phyloP scores from a whole-genome alignment of 2,329 filamentous ascomycete genomes.

The Trichophyton benhamiae region DNA sequence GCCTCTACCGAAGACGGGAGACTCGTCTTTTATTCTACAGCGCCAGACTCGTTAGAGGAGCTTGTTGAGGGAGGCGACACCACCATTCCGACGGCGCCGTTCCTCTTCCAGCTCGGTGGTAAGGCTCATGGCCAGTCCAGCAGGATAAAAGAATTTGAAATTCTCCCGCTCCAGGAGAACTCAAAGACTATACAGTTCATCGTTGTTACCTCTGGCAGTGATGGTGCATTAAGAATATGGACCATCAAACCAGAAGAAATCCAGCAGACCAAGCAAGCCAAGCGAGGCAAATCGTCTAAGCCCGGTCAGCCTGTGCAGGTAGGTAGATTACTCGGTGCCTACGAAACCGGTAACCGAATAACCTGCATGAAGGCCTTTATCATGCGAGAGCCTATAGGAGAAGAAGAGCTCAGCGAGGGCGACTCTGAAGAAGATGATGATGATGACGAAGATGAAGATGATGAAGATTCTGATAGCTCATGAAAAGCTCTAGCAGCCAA shows the following conservation, averaged over 20 bases:
- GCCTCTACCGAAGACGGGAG: constrained; percentile 84
- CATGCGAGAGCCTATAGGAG: constrained; percentile 53
- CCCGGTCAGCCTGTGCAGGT: constrained; percentile 27
- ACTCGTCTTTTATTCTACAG: constrained; percentile 56
- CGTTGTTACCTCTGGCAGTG: constrained; percentile 66
- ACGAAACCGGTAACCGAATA: constrained; percentile 77
- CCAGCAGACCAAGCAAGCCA: constrained; percentile 9
- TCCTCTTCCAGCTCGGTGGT: constrained; percentile 69
- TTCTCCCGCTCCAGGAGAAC: constrained; percentile 39
- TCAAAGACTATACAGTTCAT: constrained; percentile 35
- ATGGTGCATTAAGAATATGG: constrained; percentile 76
- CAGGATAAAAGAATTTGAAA: constrained; percentile 79
- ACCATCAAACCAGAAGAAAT: constrained; percentile 35
- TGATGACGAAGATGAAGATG: constrained; percentile 11
- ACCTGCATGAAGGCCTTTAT: constrained; percentile 79
- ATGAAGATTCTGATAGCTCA: neutral
- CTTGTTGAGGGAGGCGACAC: constrained; percentile 35
- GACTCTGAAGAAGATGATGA: constrained; percentile 18
- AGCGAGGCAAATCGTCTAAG: constrained; percentile 11
- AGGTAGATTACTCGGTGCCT: constrained; percentile 59
- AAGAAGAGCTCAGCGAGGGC: constrained; percentile 17
- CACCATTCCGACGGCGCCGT: constrained; percentile 45
- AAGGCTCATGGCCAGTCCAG: constrained; percentile 52
- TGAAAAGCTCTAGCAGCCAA: neutral
- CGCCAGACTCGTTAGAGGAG: constrained; percentile 17